Evolutionary conservation across 1,284 basidiomycete species (phyloP).

Genomic region (Melampsora larici-populina): DNA sequence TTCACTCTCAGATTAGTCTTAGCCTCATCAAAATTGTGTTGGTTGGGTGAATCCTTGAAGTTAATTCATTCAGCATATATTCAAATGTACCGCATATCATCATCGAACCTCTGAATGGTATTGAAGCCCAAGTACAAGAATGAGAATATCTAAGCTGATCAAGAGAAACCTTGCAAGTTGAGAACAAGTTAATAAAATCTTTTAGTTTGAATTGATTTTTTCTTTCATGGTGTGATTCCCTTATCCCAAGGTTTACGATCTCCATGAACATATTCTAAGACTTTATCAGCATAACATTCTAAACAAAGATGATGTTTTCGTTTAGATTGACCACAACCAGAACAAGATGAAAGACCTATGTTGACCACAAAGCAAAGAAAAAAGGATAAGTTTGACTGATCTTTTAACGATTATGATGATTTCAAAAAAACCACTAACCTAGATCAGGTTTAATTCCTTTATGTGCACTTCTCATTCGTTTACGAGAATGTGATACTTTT

Average conservation of each 20-base stretch:
- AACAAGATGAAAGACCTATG: constrained; percentile 25
- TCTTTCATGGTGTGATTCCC: constrained; percentile 24
- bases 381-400: too few relatives aligned
- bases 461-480: constrained; percentile 37
- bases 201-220: too few relatives aligned
- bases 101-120: too few relatives aligned
- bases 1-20: too few relatives aligned
- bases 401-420: too few relatives aligned
- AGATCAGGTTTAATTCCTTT: constrained; percentile 35
- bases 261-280: constrained; percentile 12
- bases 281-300: constrained; percentile 39
- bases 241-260: constrained; percentile 34
- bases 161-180: too few relatives aligned
- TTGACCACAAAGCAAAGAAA: not conserved
- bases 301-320: constrained; percentile 40
- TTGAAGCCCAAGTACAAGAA: too few relatives aligned
- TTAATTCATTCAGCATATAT: too few relatives aligned
- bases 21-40: too few relatives aligned
- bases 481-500: constrained; percentile 41
- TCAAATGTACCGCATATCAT: too few relatives aligned
- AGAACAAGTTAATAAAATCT: not conserved
- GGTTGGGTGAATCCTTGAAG: too few relatives aligned
- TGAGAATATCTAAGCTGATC: too few relatives aligned
- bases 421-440: not conserved
- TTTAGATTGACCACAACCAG: constrained; percentile 30